phyloP scores from a whole-genome alignment of 768 basidiomycete genomes.

The Suillus lakei region DNA sequence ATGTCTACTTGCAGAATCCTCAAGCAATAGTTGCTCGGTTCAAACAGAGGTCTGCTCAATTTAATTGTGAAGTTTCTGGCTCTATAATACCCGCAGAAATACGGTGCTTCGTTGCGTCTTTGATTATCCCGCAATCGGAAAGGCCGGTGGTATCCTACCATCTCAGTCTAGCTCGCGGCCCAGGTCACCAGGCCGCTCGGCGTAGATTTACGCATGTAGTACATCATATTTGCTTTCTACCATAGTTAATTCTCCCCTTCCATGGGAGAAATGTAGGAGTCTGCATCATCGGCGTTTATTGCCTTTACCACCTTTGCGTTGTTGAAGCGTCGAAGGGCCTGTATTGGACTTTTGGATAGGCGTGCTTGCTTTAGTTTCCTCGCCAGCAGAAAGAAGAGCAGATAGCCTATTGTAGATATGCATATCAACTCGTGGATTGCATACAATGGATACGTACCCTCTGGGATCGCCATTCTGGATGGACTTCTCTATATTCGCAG shows the following conservation, averaged over 20 bases:
- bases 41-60: slow-evolving; percentile 60
- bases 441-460: slow-evolving; percentile 46
- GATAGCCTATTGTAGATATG: slow-evolving; percentile 42
- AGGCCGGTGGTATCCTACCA: slow-evolving; percentile 8
- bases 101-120: slow-evolving; percentile 59
- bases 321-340: slow-evolving; percentile 27
- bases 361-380: slow-evolving; percentile 36
- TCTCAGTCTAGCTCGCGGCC: slow-evolving; percentile 16
- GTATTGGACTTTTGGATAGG: slow-evolving; percentile 15
- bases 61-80: slow-evolving; percentile 1
- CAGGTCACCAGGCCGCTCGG: slow-evolving; percentile 12
- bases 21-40: slow-evolving; percentile 61
- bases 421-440: background rate
- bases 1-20: slow-evolving; percentile 42
- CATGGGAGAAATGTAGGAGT: slow-evolving; percentile 24
- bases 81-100: slow-evolving; percentile 44
- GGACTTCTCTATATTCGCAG: slow-evolving; percentile 58
- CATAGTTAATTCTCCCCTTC: slow-evolving; percentile 1
- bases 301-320: slow-evolving; percentile 41
- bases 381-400: slow-evolving; percentile 45
- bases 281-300: slow-evolving; percentile 36
- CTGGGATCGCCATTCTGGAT: slow-evolving; percentile 63
- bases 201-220: slow-evolving; percentile 7
- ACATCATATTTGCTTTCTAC: slow-evolving; percentile 7
- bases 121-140: slow-evolving; percentile 46